Conservation (phyloP, 2,329 filamentous ascomycete species). For the Nannizziopsis arthrosporioides region DNA sequence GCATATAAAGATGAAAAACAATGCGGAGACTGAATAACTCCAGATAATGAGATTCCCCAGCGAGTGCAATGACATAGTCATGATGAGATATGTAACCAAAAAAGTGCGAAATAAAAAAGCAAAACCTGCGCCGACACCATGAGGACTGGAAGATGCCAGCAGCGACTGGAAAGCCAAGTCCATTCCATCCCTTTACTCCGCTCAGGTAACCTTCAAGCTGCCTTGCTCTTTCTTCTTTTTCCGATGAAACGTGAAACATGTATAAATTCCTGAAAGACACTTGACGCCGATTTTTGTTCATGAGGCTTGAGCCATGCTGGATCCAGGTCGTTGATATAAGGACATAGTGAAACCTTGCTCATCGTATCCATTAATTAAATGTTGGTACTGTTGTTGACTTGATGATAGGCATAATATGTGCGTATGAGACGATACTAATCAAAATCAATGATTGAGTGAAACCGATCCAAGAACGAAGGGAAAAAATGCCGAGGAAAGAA, state of each 20-base stretch:
- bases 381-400: conserved; percentile 21
- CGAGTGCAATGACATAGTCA: conserved; percentile 15
- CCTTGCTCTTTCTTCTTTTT: conserved; percentile 22
- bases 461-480: not conserved
- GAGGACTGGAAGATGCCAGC: conserved; percentile 16
- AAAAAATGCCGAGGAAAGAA: conserved; percentile 3
- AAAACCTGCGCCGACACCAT: conserved; percentile 19
- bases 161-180: conserved; percentile 18
- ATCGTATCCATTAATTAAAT: conserved; percentile 32
- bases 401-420: conserved; percentile 29
- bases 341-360: conserved; percentile 33
- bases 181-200: conserved; percentile 16
- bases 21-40: conserved; percentile 8
- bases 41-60: conserved; percentile 3
- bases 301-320: conserved; percentile 29
- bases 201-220: conserved; percentile 24
- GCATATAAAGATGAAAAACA: not conserved
- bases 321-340: conserved; percentile 26
- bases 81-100: conserved; percentile 1
- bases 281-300: conserved; percentile 29
- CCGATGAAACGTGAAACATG: conserved; percentile 21
- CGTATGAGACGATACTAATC: conserved; percentile 16
- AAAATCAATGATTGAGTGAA: conserved; percentile 15
- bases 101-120: conserved; percentile 14
- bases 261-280: conserved; percentile 27